phyloP scores from a whole-genome alignment of 495 filamentous ascomycete genomes.

The Trichodelitschia bisporula region DNA sequence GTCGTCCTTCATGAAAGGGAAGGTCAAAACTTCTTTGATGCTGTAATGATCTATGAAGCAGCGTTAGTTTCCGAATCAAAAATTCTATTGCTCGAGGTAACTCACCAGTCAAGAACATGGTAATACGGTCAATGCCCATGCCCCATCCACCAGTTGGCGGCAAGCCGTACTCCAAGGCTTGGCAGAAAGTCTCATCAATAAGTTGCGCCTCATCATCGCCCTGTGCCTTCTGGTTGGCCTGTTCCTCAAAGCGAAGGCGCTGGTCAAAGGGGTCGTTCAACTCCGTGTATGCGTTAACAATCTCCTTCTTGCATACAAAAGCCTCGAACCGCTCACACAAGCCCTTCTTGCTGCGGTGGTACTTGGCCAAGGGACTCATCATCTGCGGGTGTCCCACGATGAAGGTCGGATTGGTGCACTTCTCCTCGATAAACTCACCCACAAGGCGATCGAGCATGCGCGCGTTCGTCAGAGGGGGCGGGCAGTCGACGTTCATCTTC shows the following conservation, averaged over 20 bases:
- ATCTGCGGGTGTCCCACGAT: conserved; percentile 70
- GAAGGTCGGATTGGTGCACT: conserved; percentile 87
- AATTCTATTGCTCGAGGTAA: too few relatives aligned
- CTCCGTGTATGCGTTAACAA: conserved; percentile 91
- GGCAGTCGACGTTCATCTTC: conserved; percentile 77
- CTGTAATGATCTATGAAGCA: conserved; percentile 74
- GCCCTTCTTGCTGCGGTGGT: conserved; percentile 55
- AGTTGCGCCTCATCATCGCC: conserved; percentile 94
- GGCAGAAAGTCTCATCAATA: conserved; percentile 84
- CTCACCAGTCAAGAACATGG: conserved; percentile 99
- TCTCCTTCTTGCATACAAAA: conserved; percentile 95
- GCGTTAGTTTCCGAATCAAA: too few relatives aligned
- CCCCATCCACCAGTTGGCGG: conserved; percentile 94
- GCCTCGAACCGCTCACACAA: conserved; percentile 94
- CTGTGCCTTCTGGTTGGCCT: conserved; percentile 82
- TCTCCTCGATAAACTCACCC: conserved; percentile 85
- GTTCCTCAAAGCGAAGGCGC: conserved; percentile 83
- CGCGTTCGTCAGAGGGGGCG: conserved; percentile 78
- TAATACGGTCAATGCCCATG: conserved; percentile 87
- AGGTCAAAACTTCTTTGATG: conserved; percentile 90
- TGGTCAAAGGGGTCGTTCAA: conserved; percentile 95
- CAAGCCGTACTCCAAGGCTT: conserved; percentile 60
- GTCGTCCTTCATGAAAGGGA: conserved; percentile 69
- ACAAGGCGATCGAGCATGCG: conserved; percentile 94
- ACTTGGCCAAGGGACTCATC: conserved; percentile 97